Percentiles rank a stretch among this genome's conserved stretches.
Evolutionary conservation across 805 yeast species (phyloP).

Genomic region (Metschnikowia picachoensis): DNA sequence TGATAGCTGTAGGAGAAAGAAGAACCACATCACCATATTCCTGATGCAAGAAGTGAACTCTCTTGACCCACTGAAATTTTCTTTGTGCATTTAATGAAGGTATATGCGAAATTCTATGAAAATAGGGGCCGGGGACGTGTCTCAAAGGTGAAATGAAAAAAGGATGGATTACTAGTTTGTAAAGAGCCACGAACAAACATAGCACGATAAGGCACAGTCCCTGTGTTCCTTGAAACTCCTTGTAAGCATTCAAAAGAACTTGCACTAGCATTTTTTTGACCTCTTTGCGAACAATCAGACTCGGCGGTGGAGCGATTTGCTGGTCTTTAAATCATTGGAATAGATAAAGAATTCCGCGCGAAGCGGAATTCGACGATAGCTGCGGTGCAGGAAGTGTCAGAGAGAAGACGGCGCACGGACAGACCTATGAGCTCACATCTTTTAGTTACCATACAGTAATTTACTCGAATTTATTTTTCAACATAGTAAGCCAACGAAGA

Average conservation of each 20-base stretch:
- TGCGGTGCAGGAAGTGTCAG: slow-evolving; percentile 1
- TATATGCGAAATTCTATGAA: slow-evolving; percentile 42
- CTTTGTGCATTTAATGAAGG: slow-evolving; percentile 40
- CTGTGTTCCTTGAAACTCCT: neutral
- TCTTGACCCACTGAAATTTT: slow-evolving; percentile 37
- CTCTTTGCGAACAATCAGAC: slow-evolving; percentile 3
- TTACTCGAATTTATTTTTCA: neutral
- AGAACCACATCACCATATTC: slow-evolving; percentile 61
- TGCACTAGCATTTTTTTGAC: slow-evolving; percentile 9
- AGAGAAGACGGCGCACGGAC: no score
- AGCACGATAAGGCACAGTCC: slow-evolving; percentile 1
- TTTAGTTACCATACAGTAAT: neutral
- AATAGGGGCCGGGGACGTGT: slow-evolving; percentile 55
- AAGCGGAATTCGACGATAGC: slow-evolving; percentile 10
- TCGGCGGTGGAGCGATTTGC: slow-evolving; percentile 5
- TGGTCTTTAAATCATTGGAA: slow-evolving; percentile 9
- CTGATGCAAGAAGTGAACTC: slow-evolving; percentile 47
- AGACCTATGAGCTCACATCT: no score
- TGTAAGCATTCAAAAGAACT: neutral
- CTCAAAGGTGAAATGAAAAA: slow-evolving; percentile 46
- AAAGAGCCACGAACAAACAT: slow-evolving; percentile 23
- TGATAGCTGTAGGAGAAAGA: slow-evolving; percentile 58
- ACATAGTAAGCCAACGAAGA: neutral
- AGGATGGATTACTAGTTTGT: slow-evolving; percentile 42
- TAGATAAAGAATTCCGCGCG: slow-evolving; percentile 12